These are phyloP conservation scores for Gaeumannomyces sp. DNA, from an alignment of 2,329 filamentous ascomycete genomes.

Conservation along the genomic window DNA sequence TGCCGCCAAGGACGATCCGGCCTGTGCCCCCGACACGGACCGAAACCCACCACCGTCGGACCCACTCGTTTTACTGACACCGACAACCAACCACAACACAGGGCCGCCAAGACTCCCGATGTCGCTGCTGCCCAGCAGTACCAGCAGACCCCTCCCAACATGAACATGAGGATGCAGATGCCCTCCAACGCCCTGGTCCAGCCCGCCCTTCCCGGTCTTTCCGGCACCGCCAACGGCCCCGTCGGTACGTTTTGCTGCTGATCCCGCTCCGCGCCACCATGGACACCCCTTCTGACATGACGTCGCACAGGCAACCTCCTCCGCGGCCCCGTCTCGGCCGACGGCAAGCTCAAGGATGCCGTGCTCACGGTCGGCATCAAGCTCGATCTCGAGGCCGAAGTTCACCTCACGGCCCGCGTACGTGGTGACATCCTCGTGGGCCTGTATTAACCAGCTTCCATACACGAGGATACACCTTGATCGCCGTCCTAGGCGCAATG, in stretches of 20 bases:
- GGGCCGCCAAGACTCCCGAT: conserved; percentile 7
- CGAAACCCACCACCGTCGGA: background rate
- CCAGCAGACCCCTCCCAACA: conserved; percentile 6
- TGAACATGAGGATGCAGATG: conserved; percentile 7
- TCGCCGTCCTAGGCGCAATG: background rate
- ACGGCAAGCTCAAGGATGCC: conserved; percentile 51
- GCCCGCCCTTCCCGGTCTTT: conserved; percentile 28
- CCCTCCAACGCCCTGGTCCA: conserved; percentile 13
- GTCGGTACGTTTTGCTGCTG: conserved; percentile 19
- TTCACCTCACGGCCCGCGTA: conserved; percentile 54
- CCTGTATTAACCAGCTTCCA: conserved; percentile 35
- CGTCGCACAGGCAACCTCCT: conserved; percentile 42
- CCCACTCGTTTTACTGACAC: background rate
- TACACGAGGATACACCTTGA: background rate
- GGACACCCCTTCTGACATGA: background rate
- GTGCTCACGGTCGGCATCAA: conserved; percentile 57
- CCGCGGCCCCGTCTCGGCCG: conserved; percentile 49
- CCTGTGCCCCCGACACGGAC: background rate
- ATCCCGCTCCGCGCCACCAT: background rate
- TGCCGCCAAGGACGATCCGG: background rate
- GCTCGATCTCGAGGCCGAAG: conserved; percentile 56
- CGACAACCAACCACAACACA: background rate
- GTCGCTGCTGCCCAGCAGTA: conserved; percentile 9
- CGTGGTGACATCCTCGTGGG: conserved; percentile 56
- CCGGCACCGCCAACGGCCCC: conserved; percentile 27